Percentiles rank a stretch among this genome's conserved stretches.
Conservation (phyloP, 73 alveolate species). For the Urostyla sp. region DNA sequence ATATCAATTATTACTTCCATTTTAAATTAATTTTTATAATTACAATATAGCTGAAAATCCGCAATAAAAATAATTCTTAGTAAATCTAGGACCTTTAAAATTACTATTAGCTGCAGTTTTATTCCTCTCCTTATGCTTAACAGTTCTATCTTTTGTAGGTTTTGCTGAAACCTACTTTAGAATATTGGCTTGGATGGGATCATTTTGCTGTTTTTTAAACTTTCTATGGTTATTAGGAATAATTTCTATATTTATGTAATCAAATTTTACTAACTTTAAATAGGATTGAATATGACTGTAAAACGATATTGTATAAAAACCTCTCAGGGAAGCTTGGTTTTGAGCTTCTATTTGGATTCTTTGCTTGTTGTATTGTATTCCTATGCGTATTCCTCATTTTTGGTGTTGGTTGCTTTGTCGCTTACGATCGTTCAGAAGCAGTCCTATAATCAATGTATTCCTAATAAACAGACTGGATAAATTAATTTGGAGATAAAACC, state of each 20-base stretch:
- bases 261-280: not conserved
- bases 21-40: too few relatives aligned
- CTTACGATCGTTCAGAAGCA: not conserved
- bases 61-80: not conserved
- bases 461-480: not conserved
- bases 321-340: slow-evolving; percentile 29
- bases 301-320: slow-evolving; percentile 1
- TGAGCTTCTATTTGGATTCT: not conserved
- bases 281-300: slow-evolving; percentile 30
- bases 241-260: slow-evolving; percentile 18
- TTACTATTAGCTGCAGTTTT: not conserved
- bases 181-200: not conserved
- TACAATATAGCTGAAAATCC: slow-evolving; percentile 38
- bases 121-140: slow-evolving; percentile 1
- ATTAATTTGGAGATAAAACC: not conserved
- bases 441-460: not conserved
- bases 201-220: slow-evolving; percentile 6
- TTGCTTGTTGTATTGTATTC: not conserved
- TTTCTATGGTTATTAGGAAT: slow-evolving; percentile 20
- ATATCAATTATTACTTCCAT: too few relatives aligned
- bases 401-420: not conserved
- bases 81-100: not conserved
- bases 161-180: not conserved
- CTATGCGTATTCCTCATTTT: not conserved
- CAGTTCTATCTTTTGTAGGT: slow-evolving; percentile 14